Evolutionary conservation across 148 eudicot species (phyloP).

Genomic region (Talinum fruticosum): DNA sequence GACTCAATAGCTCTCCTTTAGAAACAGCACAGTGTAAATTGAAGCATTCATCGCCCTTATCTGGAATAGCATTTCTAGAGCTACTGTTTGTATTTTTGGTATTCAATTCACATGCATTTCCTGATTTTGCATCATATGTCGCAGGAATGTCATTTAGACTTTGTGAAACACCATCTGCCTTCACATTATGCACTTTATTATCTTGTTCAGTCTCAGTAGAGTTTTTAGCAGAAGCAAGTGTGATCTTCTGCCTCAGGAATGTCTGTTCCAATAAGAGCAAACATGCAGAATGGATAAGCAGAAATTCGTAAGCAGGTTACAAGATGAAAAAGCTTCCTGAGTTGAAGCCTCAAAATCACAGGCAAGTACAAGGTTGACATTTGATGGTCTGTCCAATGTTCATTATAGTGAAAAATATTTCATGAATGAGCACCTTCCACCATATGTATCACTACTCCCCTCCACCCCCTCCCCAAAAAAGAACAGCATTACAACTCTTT

Average conservation of each 20-base stretch:
- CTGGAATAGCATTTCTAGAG: not conserved
- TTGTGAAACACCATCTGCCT: constrained; percentile 15
- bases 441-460: not conserved
- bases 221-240: constrained; percentile 47
- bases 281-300: not conserved
- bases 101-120: constrained; percentile 5
- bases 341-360: not conserved
- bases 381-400: not conserved
- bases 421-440: not conserved
- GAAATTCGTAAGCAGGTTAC: not conserved
- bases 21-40: constrained; percentile 6
- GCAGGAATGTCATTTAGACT: constrained; percentile 15
- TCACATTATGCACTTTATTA: constrained; percentile 15
- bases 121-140: constrained; percentile 5
- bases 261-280: constrained; percentile 42
- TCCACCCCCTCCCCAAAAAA: no score
- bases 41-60: constrained; percentile 3
- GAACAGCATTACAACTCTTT: no score
- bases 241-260: constrained; percentile 77
- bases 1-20: constrained; percentile 10
- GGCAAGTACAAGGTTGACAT: not conserved
- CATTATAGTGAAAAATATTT: no score
- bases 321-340: not conserved
- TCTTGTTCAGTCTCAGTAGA: constrained; percentile 26
- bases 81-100: constrained; percentile 9